phyloP scores from a whole-genome alignment of 805 yeast genomes.

The Kodamaea hsintzibuensis region DNA sequence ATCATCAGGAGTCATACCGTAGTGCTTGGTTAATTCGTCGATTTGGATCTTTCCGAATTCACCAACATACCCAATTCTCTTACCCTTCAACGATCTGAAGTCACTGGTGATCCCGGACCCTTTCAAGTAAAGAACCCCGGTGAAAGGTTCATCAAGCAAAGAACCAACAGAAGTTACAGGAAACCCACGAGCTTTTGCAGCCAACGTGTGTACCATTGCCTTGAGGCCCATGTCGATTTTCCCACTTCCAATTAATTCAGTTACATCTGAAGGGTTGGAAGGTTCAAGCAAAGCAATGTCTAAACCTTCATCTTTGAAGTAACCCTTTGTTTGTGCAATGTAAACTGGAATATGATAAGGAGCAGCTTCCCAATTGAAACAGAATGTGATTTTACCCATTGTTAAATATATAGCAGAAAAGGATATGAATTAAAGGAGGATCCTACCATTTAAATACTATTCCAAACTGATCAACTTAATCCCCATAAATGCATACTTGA shows the following conservation, averaged over 20 bases:
- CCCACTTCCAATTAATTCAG: constrained; percentile 57
- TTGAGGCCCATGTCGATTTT: constrained; percentile 59
- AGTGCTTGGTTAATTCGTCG: constrained; percentile 56
- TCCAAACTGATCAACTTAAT: background rate
- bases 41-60: constrained; percentile 61
- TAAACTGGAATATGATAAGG: constrained; percentile 58
- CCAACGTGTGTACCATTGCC: constrained; percentile 61
- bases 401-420: constrained; percentile 23
- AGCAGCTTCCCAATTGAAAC: constrained; percentile 55
- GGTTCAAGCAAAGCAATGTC: constrained; percentile 56
- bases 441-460: background rate
- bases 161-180: constrained; percentile 59
- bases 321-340: constrained; percentile 51
- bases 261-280: constrained; percentile 58
- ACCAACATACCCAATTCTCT: constrained; percentile 57
- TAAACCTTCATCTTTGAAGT: constrained; percentile 49
- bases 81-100: constrained; percentile 53
- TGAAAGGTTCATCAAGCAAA: constrained; percentile 57
- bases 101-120: constrained; percentile 53
- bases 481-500: background rate
- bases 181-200: constrained; percentile 59
- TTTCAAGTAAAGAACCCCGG: constrained; percentile 53
- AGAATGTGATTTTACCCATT: constrained; percentile 51
- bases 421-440: background rate
- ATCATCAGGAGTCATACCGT: constrained; percentile 55